Conservation (phyloP, 176 grass and related monocot species). For the Triticum turgidum region DNA sequence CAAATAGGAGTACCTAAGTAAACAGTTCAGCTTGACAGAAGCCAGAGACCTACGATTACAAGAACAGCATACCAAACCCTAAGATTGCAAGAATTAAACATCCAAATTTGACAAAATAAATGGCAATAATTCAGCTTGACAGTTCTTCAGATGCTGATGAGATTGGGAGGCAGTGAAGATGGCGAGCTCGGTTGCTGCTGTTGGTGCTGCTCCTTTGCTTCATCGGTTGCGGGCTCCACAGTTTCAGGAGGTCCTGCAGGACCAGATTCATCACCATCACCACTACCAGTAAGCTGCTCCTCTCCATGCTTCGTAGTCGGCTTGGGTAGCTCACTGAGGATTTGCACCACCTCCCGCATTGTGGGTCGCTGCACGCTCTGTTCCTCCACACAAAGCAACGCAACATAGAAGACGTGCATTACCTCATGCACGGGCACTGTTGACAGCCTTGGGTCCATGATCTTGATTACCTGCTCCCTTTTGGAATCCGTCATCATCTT, state of each 20-base stretch:
- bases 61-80: slow-evolving; percentile 22
- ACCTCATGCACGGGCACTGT: slow-evolving; percentile 72
- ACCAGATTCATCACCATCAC: slow-evolving; percentile 2
- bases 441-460: slow-evolving; percentile 78
- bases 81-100: slow-evolving; percentile 13
- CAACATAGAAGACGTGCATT: slow-evolving; percentile 86
- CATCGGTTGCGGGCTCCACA: slow-evolving; percentile 23
- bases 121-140: not conserved
- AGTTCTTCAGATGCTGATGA: slow-evolving; percentile 76
- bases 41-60: slow-evolving; percentile 26
- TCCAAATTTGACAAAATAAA: not conserved
- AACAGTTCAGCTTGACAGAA: slow-evolving; percentile 14
- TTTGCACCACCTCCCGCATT: slow-evolving; percentile 95
- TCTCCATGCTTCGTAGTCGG: slow-evolving; percentile 32
- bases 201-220: slow-evolving; percentile 46
- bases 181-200: slow-evolving; percentile 18
- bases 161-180: slow-evolving; percentile 40
- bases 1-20: not conserved
- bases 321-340: slow-evolving; percentile 74
- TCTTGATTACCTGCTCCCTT: slow-evolving; percentile 73
- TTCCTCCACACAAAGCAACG: slow-evolving; percentile 89
- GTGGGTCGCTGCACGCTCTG: slow-evolving; percentile 91
- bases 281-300: slow-evolving; percentile 23
- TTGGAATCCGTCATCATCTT: slow-evolving; percentile 54
- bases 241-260: not conserved